These are phyloP conservation scores for Pseudotulostoma volvatum DNA, from an alignment of 495 filamentous ascomycete species.

Conservation along the genomic window DNA sequence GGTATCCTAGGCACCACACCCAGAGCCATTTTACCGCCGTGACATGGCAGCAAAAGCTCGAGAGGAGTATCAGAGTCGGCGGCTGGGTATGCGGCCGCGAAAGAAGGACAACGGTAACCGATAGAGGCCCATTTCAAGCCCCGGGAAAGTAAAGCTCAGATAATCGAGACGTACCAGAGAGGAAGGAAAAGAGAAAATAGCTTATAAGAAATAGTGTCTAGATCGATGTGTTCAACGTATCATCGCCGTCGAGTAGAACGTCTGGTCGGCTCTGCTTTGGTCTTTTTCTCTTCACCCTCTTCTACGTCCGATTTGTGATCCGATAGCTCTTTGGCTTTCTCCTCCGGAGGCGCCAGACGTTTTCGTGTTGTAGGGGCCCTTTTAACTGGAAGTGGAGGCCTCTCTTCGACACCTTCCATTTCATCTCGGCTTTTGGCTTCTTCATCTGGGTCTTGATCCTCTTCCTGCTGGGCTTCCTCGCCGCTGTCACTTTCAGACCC, in stretches of 20 bases:
- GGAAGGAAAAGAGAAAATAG: too few relatives aligned
- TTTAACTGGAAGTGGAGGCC: conserved; percentile 5
- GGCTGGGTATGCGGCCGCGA: too few relatives aligned
- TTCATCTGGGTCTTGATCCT: conserved; percentile 9
- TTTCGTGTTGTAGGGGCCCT: neutral
- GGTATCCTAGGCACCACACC: too few relatives aligned
- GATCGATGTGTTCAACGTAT: too few relatives aligned
- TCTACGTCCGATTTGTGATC: conserved; percentile 6
- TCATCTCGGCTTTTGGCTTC: conserved; percentile 13
- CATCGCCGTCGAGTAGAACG: conserved; percentile 25
- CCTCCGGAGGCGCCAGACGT: conserved; percentile 10
- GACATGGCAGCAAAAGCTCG: too few relatives aligned
- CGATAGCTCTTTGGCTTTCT: conserved; percentile 8
- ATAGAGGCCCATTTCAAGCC: too few relatives aligned
- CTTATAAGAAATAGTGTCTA: too few relatives aligned
- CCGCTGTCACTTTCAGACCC: conserved; percentile 13
- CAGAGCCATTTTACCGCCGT: too few relatives aligned
- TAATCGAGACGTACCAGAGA: too few relatives aligned
- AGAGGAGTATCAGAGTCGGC: too few relatives aligned
- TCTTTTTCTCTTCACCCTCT: conserved; percentile 6
- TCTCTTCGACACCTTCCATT: conserved; percentile 9
- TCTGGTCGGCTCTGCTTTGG: conserved; percentile 19
- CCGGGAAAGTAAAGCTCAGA: too few relatives aligned
- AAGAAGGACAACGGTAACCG: too few relatives aligned
- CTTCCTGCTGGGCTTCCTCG: conserved; percentile 13